Evolutionary conservation across 202 grass and related monocot genomes (phyloP), one percentile per base, ranked within the genome.

Genomic region (Bolboschoenoplectus hybrid): DNA sequence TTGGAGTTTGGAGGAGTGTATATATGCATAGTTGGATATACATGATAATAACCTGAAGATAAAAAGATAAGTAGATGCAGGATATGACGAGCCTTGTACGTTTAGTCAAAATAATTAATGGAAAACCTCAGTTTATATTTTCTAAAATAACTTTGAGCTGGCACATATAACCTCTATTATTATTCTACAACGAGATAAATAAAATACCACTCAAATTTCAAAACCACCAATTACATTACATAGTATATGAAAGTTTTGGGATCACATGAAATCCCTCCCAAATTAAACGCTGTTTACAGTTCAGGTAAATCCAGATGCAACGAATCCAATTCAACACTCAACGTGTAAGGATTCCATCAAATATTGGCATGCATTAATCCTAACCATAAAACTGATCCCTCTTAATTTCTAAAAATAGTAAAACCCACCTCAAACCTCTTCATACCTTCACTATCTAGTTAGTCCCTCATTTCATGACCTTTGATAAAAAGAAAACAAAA

Each of bases 401-500:
- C 41, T 50, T 19, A 19, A 66, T 34, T 82, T 47, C 80, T 46
- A 56, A 72, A 84, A 84, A 56, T 84, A 84, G 82, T 51, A 84
- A 71, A 56, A 71, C 32, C 63, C 65, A 84, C 63, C 82, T 84
- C 70, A 86, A 51, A 64, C 40, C 53, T 50, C 53, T 66, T 38
- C 56, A 86, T 17, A 65, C 70, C 68, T 41, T 49, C 84, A 86
- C 58, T 61, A 52, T 50, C 11, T 56, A 51, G 2, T 26, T 26
- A 62, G 7, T 38, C 14, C 55, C 46, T 46, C 70, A 50, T 86
- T 86, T 86, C 71, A 75, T 46, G 13, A 26, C 53, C 69, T 51
- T 77, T 35, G 14, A 74, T 86, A 64, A 62, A 65, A 26, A 61
- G 32, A 52, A 79, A 38, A 65, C 9, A 41, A 53, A 47, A 73